Evolutionary conservation across 2,329 filamentous ascomycete genomes (phyloP).

Genomic region (Diaporthe ampelina): DNA sequence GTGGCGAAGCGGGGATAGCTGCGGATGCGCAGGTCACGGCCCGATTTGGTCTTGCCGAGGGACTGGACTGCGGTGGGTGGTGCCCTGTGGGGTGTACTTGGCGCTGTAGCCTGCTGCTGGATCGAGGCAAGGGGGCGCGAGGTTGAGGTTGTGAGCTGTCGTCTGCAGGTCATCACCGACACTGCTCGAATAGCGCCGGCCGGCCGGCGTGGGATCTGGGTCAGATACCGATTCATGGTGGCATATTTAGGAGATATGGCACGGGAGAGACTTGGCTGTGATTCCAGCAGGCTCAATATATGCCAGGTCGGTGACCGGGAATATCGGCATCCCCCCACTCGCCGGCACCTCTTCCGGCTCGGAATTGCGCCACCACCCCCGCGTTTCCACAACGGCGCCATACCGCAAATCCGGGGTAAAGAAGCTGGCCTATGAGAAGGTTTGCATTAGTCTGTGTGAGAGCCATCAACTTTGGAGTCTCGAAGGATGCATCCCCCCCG

Average conservation of each 20-base stretch:
- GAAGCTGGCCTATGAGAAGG: neutral
- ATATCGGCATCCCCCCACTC: neutral
- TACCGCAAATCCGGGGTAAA: slow-evolving; percentile 33
- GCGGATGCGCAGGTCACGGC: slow-evolving; percentile 48
- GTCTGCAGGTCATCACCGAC: neutral
- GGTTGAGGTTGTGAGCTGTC: slow-evolving; percentile 22
- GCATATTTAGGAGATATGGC: neutral
- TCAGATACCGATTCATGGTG: slow-evolving; percentile 27
- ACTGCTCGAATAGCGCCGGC: neutral
- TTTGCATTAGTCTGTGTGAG: neutral
- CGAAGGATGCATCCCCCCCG: neutral
- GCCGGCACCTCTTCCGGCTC: neutral
- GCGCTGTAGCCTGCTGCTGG: neutral
- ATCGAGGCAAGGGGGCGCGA: slow-evolving; percentile 28
- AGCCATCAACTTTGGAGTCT: neutral
- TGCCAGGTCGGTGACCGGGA: neutral
- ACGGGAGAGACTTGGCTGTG: neutral
- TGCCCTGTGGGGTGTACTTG: slow-evolving; percentile 16
- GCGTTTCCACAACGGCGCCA: slow-evolving; percentile 3
- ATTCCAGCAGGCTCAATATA: neutral
- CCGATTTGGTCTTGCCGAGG: slow-evolving; percentile 37
- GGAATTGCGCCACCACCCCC: slow-evolving; percentile 31
- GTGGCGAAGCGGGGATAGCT: slow-evolving; percentile 67
- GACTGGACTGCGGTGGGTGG: slow-evolving; percentile 40
- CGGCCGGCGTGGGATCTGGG: neutral